Conservation (phyloP, 768 basidiomycete genomes). For the Mycena floridula region DNA sequence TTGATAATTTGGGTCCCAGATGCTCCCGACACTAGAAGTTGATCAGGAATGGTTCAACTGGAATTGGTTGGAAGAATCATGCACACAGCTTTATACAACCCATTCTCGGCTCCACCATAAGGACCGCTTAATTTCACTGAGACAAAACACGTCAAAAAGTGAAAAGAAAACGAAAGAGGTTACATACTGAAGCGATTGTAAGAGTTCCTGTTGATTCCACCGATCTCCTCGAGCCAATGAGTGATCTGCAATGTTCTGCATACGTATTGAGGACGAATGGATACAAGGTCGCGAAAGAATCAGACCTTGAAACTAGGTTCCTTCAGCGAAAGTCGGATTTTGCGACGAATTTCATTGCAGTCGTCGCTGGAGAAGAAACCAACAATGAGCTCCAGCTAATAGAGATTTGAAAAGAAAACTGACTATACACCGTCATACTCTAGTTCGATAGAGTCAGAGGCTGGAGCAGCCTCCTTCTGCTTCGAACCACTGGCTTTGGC, state of each 20-base stretch:
- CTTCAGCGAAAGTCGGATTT: conserved; percentile 26
- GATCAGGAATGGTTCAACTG: too few species aligned
- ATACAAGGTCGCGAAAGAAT: conserved; percentile 1
- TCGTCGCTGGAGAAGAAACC: conserved; percentile 22
- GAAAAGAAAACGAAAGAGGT: neutral
- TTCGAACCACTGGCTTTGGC: too few species aligned
- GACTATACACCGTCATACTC: conserved; percentile 7
- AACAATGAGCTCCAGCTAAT: too few species aligned
- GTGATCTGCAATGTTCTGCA: conserved; percentile 18
- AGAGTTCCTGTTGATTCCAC: conserved; percentile 28
- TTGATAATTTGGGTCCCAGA: too few species aligned
- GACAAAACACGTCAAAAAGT: neutral
- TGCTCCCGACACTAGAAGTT: too few species aligned
- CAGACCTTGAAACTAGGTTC: conserved; percentile 25
- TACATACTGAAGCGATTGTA: conserved; percentile 27
- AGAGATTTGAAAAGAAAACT: neutral
- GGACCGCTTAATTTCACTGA: neutral
- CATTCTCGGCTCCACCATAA: neutral
- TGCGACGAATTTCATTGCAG: conserved; percentile 31
- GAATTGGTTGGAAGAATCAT: too few species aligned
- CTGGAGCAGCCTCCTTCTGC: neutral
- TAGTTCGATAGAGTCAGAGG: too few species aligned
- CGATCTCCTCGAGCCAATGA: conserved; percentile 29
- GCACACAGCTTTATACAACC: neutral
- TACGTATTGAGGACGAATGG: too few species aligned